Percentiles rank a stretch among this genome's conserved stretches.
Evolutionary conservation across 768 basidiomycete species (phyloP).

Genomic region (Leucocoprinus sp.): DNA sequence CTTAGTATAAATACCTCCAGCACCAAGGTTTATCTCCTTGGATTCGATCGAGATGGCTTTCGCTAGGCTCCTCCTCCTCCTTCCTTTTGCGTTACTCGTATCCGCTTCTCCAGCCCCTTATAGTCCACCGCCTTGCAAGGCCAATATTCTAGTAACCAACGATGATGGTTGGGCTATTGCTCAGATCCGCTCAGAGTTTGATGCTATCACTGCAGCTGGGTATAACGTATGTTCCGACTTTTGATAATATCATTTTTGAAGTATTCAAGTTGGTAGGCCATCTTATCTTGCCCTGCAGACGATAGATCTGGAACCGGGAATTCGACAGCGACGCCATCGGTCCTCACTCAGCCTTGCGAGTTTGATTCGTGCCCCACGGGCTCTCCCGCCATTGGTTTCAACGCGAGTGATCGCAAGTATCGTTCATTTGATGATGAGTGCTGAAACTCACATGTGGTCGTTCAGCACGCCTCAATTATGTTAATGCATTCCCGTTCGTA

Average conservation of each 20-base stretch:
- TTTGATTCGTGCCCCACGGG: slow-evolving; percentile 39
- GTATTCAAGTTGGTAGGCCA: slow-evolving; percentile 29
- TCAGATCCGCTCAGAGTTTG: slow-evolving; percentile 33
- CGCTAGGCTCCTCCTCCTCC: slow-evolving; percentile 5
- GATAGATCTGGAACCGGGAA: slow-evolving; percentile 41
- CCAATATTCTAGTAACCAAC: slow-evolving; percentile 25
- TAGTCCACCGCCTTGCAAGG: slow-evolving; percentile 2
- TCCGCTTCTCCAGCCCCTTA: not conserved
- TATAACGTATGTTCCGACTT: slow-evolving; percentile 24
- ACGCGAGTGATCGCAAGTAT: slow-evolving; percentile 29
- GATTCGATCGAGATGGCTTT: not conserved
- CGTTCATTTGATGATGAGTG: not conserved
- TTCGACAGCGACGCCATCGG: slow-evolving; percentile 26
- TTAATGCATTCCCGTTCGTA: slow-evolving; percentile 28
- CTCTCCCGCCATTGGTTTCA: slow-evolving; percentile 34
- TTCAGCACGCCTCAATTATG: slow-evolving; percentile 26
- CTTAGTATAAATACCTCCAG: too few species aligned
- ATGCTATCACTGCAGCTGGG: slow-evolving; percentile 28
- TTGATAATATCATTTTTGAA: not conserved
- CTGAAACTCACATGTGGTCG: not conserved
- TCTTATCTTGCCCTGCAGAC: slow-evolving; percentile 39
- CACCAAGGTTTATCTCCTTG: too few species aligned
- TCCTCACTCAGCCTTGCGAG: slow-evolving; percentile 31
- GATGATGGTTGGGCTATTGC: slow-evolving; percentile 40
- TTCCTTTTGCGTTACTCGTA: not conserved